Evolutionary conservation across 805 yeast species (phyloP).

Genomic region (Schizosaccharomyces lindneri): DNA sequence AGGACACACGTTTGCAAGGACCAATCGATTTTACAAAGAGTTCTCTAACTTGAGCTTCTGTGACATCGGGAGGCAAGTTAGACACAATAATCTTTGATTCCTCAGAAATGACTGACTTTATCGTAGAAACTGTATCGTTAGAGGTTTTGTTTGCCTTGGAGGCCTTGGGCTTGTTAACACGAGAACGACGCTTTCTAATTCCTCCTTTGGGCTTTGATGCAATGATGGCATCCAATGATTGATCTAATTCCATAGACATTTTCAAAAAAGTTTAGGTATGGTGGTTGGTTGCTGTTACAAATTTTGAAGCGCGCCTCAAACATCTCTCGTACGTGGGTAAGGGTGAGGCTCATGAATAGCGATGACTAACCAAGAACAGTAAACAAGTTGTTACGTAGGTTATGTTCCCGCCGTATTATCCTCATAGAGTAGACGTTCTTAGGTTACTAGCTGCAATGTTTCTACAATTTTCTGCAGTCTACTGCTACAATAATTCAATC

Average conservation of each 20-base stretch:
- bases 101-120: slow-evolving; percentile 22
- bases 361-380: neutral
- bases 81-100: slow-evolving; percentile 57
- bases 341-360: neutral
- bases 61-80: slow-evolving; percentile 24
- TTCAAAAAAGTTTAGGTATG: slow-evolving; percentile 2
- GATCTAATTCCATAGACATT: slow-evolving; percentile 69
- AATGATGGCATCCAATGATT: slow-evolving; percentile 85
- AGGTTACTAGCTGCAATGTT: no score
- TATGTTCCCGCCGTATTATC: no score
- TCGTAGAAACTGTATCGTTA: slow-evolving; percentile 14
- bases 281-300: neutral
- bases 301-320: neutral
- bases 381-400: no score
- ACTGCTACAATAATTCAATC: no score
- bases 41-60: slow-evolving; percentile 26
- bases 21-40: slow-evolving; percentile 77
- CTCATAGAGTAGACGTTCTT: no score
- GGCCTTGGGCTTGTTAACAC: slow-evolving; percentile 3
- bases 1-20: slow-evolving; percentile 43
- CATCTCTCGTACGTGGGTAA: neutral
- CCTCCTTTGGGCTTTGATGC: slow-evolving; percentile 23
- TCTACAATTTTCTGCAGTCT: no score
- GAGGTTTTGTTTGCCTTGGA: slow-evolving; percentile 14
- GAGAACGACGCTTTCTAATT: slow-evolving; percentile 11